Percentiles rank a stretch among this genome's conserved stretches.
Evolutionary conservation across 2,329 filamentous ascomycete species (phyloP).

Genomic region (Calonectria crousiana): DNA sequence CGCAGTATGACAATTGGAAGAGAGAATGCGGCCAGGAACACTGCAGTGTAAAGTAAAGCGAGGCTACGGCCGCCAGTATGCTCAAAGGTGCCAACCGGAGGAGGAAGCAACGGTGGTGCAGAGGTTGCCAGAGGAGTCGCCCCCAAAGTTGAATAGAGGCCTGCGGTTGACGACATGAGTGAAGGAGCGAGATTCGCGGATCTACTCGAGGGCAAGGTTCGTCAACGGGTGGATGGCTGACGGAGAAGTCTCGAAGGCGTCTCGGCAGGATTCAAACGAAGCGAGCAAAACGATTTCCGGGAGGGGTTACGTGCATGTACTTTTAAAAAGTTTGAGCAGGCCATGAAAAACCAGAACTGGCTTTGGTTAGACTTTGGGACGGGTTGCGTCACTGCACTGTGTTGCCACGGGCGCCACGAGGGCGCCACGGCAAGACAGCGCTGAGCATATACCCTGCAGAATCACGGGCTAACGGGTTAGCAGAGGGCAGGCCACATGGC

Average conservation of each 20-base stretch:
- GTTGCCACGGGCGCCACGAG: background rate
- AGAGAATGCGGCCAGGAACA: background rate
- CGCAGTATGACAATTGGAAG: background rate
- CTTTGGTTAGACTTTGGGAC: background rate
- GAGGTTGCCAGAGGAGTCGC: background rate
- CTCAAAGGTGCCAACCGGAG: background rate
- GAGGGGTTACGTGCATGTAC: background rate
- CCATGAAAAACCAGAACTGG: background rate
- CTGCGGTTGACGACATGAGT: background rate
- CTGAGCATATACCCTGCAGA: background rate
- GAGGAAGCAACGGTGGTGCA: background rate
- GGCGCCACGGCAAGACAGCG: background rate
- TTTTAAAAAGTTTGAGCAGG: background rate
- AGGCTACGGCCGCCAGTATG: background rate
- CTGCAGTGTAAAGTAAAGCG: background rate
- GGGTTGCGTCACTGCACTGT: background rate
- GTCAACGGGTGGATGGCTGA: background rate
- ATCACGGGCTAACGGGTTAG: background rate
- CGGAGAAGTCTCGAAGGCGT: background rate
- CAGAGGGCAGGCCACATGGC: background rate
- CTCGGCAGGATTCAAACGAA: background rate
- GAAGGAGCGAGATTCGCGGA: background rate
- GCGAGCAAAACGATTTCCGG: background rate
- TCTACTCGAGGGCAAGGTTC: background rate
- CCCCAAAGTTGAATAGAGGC: background rate